Percentiles rank a stretch among this genome's conserved stretches.
Evolutionary conservation across 176 grass and related monocot genomes (phyloP).

Genomic region (Zoysia japonica): DNA sequence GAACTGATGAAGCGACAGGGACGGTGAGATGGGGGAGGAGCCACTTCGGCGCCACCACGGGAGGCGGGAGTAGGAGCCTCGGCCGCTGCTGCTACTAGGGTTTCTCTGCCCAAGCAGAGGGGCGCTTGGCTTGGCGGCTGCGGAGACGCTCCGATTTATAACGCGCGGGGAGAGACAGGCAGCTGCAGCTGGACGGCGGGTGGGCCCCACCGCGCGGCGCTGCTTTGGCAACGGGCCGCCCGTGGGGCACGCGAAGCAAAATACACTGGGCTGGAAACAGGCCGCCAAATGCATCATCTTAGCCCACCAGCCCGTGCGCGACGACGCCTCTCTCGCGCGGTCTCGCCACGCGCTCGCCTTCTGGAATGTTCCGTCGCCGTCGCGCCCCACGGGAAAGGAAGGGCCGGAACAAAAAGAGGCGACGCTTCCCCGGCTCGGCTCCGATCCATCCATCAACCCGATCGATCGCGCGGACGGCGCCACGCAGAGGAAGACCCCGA

Average conservation of each 20-base stretch:
- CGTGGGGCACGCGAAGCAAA: background rate
- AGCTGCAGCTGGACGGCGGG: slow-evolving; percentile 28
- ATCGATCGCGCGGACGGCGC: background rate
- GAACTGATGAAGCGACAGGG: background rate
- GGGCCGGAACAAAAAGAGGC: background rate
- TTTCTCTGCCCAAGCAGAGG: slow-evolving; percentile 8
- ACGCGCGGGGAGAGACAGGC: background rate
- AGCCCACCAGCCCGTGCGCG: background rate
- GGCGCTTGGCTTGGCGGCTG: background rate
- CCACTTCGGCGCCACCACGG: background rate
- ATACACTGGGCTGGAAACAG: background rate
- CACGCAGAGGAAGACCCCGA: slow-evolving; percentile 24
- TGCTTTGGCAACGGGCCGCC: background rate
- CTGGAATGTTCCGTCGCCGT: slow-evolving; percentile 62
- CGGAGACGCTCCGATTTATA: slow-evolving; percentile 29
- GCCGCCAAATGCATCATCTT: background rate
- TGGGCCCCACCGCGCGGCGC: slow-evolving; percentile 24
- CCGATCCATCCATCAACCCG: background rate
- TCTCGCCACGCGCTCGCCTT: slow-evolving; percentile 8
- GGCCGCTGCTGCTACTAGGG: slow-evolving; percentile 48
- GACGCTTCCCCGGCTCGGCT: background rate
- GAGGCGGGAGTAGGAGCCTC: background rate
- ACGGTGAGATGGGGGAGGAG: background rate
- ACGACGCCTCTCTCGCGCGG: background rate
- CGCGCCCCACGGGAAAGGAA: slow-evolving; percentile 36